A percentile compares a stretch with the other conserved stretches of the same genome.
phyloP scores from a whole-genome alignment of 768 basidiomycete species.

The Punctularia strigosozonata region DNA sequence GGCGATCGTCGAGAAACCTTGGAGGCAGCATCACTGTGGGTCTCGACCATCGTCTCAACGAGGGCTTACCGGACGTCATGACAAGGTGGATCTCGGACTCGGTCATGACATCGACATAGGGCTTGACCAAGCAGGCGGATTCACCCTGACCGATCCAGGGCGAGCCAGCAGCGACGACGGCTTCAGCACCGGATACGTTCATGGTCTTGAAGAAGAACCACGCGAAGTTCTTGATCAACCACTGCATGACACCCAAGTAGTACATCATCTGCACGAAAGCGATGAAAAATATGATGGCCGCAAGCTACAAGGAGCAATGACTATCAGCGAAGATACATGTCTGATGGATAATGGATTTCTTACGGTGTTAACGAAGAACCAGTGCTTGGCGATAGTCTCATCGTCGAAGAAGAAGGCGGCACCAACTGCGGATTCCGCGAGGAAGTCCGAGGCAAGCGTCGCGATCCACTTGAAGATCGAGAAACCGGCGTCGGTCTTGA shows the following conservation, averaged over 20 bases:
- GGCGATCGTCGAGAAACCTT: conserved; percentile 82
- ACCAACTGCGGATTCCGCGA: conserved; percentile 54
- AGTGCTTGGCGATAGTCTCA: conserved; percentile 51
- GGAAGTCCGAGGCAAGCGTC: conserved; percentile 67
- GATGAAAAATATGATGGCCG: conserved; percentile 87
- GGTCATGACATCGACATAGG: conserved; percentile 80
- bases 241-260: conserved; percentile 76
- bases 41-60: conserved; percentile 9
- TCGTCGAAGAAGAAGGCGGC: conserved; percentile 76
- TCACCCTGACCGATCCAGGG: conserved; percentile 94
- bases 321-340: neutral
- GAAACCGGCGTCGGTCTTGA: conserved; percentile 77
- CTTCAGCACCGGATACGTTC: conserved; percentile 90
- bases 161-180: conserved; percentile 84
- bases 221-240: conserved; percentile 82
- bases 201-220: conserved; percentile 92
- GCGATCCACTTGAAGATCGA: conserved; percentile 80
- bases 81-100: conserved; percentile 75
- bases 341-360: conserved; percentile 12
- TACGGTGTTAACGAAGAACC: conserved; percentile 80
- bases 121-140: conserved; percentile 74
- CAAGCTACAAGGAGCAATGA: conserved; percentile 29
- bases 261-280: conserved; percentile 89
- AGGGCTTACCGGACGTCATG: conserved; percentile 65
- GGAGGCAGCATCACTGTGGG: neutral